These are phyloP conservation scores for thale cress (Arabidopsis thaliana) DNA, from an alignment of 345 rosid species.

Conservation along the genomic window DNA sequence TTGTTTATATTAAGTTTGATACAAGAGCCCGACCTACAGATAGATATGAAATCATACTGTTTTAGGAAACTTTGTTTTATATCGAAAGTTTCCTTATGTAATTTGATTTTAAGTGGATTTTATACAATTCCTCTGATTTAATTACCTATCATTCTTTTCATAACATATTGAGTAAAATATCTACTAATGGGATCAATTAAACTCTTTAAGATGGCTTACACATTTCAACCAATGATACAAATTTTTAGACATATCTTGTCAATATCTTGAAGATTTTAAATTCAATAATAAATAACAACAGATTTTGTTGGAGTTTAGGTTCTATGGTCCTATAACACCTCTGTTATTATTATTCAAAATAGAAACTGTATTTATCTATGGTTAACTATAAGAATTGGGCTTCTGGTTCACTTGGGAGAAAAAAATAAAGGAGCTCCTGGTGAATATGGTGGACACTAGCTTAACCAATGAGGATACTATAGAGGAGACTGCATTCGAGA, in stretches of 20 bases:
- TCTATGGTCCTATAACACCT: neutral
- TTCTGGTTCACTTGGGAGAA: neutral
- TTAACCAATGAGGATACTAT: constrained; percentile 68
- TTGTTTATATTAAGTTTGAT: too few species aligned
- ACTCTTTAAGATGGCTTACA: neutral
- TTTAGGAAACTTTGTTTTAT: neutral
- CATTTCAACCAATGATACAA: neutral
- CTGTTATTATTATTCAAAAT: neutral
- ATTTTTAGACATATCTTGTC: neutral
- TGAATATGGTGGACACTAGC: constrained; percentile 27
- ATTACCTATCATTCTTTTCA: neutral
- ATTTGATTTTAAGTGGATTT: neutral
- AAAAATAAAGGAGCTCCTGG: neutral
- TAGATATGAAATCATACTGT: neutral
- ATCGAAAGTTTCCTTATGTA: neutral
- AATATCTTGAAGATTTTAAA: constrained; percentile 2
- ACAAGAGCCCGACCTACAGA: neutral
- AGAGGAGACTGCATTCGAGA: constrained; percentile 61
- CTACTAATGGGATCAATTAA: neutral
- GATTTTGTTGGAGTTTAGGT: neutral
- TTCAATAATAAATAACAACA: neutral
- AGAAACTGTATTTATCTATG: too few species aligned
- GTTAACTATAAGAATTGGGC: neutral
- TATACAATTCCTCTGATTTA: neutral
- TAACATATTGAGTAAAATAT: neutral